phyloP scores from a whole-genome alignment of 495 filamentous ascomycete species.

The Parathielavia appendiculata region DNA sequence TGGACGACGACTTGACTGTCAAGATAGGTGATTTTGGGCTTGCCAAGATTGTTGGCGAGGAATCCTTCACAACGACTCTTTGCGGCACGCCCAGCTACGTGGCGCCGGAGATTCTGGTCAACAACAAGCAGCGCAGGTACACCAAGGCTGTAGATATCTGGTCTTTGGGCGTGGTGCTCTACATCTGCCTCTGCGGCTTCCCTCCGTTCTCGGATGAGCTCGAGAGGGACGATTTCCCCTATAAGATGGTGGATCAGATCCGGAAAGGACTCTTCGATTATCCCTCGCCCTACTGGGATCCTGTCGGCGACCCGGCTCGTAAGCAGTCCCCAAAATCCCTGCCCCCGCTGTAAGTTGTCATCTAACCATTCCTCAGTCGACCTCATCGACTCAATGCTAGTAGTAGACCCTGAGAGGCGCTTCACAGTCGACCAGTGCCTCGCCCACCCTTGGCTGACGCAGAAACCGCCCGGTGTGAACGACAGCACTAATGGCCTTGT shows the following conservation, averaged over 20 bases:
- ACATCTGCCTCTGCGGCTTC: slow-evolving; percentile 97
- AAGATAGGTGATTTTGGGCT: slow-evolving; percentile 97
- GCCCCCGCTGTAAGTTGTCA: background rate
- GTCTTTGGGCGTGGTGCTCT: slow-evolving; percentile 97
- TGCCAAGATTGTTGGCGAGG: slow-evolving; percentile 97
- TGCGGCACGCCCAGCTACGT: slow-evolving; percentile 97
- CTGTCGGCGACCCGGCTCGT: slow-evolving; percentile 76
- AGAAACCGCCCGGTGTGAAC: slow-evolving; percentile 47
- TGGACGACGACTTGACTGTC: slow-evolving; percentile 74
- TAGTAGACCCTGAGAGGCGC: slow-evolving; percentile 74
- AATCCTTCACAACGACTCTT: slow-evolving; percentile 95
- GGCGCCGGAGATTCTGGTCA: slow-evolving; percentile 89
- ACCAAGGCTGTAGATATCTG: slow-evolving; percentile 94
- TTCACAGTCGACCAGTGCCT: slow-evolving; percentile 88
- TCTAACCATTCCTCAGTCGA: slow-evolving; percentile 53
- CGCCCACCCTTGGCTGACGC: slow-evolving; percentile 82
- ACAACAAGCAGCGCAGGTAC: slow-evolving; percentile 72
- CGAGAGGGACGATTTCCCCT: slow-evolving; percentile 71
- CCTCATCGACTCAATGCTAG: slow-evolving; percentile 92
- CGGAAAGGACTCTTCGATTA: slow-evolving; percentile 85
- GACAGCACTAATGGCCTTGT: slow-evolving; percentile 95
- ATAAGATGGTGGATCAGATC: slow-evolving; percentile 85
- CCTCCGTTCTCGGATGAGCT: slow-evolving; percentile 96
- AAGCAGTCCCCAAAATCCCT: slow-evolving; percentile 19
- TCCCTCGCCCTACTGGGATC: slow-evolving; percentile 96